Evolutionary conservation across 1,284 basidiomycete species (phyloP).

Genomic region (Microbotryomycetes sp.): DNA sequence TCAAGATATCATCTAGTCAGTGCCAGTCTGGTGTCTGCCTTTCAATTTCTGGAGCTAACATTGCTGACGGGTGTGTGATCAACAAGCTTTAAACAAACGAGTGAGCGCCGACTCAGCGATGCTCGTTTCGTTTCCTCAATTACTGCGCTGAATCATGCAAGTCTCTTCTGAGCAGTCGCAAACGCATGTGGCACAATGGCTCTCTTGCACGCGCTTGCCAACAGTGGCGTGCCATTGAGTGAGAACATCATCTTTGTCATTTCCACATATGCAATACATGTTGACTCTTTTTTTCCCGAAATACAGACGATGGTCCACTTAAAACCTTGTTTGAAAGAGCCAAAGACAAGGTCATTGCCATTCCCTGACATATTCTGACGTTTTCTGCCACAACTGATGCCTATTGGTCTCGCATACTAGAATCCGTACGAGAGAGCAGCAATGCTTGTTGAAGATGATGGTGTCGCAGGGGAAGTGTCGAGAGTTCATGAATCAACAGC

Average conservation of each 20-base stretch:
- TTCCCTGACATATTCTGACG: too few relatives aligned
- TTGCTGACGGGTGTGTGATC: constrained; percentile 24
- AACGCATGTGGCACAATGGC: constrained; percentile 89
- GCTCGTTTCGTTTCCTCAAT: background rate
- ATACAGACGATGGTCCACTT: constrained; percentile 23
- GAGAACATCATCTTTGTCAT: background rate
- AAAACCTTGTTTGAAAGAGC: constrained; percentile 21
- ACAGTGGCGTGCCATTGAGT: constrained; percentile 49
- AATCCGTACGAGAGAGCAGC: constrained; percentile 65
- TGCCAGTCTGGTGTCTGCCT: constrained; percentile 66
- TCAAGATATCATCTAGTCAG: constrained; percentile 56
- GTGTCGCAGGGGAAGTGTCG: constrained; percentile 37
- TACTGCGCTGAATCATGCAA: background rate
- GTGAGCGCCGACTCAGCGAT: constrained; percentile 2
- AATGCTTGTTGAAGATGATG: background rate
- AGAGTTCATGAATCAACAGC: constrained; percentile 66
- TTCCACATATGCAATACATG: background rate
- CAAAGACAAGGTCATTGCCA: constrained; percentile 24
- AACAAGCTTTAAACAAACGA: constrained; percentile 47
- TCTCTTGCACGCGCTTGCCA: constrained; percentile 69
- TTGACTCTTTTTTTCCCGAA: background rate
- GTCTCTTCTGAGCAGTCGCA: constrained; percentile 52
- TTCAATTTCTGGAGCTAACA: background rate
- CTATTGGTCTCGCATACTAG: too few relatives aligned
- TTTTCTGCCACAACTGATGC: too few relatives aligned